These are phyloP conservation scores for Fagus sylvatica DNA, from an alignment of 306 rosid genomes.

Conservation along the genomic window DNA sequence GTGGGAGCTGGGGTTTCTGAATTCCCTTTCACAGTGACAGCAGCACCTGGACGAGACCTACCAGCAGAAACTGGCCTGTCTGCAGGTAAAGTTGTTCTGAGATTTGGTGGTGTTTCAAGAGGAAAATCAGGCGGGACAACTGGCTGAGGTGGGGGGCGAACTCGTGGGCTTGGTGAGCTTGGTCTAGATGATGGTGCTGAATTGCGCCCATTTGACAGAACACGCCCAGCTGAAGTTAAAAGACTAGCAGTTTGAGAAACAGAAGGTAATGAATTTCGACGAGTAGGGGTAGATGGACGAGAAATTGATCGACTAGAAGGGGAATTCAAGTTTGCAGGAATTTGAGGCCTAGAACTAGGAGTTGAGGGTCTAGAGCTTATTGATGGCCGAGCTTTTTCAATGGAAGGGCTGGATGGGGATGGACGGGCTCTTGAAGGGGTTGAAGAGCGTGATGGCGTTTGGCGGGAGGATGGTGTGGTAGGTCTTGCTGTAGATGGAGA, in stretches of 20 bases:
- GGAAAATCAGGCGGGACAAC: conserved; percentile 86
- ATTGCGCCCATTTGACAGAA: conserved; percentile 57
- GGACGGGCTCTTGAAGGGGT: conserved; percentile 85
- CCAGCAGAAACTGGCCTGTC: conserved; percentile 98
- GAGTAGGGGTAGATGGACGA: conserved; percentile 88
- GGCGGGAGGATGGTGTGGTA: conserved; percentile 82
- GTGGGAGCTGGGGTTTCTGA: conserved; percentile 53
- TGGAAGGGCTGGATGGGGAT: conserved; percentile 46
- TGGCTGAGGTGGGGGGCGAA: conserved; percentile 79
- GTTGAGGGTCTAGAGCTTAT: conserved; percentile 86
- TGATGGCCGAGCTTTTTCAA: conserved; percentile 62
- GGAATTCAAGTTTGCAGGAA: conserved; percentile 83
- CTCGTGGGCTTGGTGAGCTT: conserved; percentile 84
- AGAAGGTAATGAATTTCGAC: conserved; percentile 62
- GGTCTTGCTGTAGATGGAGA: conserved; percentile 64
- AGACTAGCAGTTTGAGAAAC: conserved; percentile 53
- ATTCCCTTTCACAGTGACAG: conserved; percentile 52
- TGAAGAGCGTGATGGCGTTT: conserved; percentile 60
- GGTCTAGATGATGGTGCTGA: conserved; percentile 79
- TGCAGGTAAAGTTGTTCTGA: conserved; percentile 72
- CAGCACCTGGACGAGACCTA: conserved; percentile 72
- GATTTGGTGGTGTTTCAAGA: conserved; percentile 93
- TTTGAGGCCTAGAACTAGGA: conserved; percentile 91
- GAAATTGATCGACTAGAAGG: conserved; percentile 64
- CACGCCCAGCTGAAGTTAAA: conserved; percentile 53